Conservation (phyloP, 257 asterid genomes). For the Petunia secreta region DNA sequence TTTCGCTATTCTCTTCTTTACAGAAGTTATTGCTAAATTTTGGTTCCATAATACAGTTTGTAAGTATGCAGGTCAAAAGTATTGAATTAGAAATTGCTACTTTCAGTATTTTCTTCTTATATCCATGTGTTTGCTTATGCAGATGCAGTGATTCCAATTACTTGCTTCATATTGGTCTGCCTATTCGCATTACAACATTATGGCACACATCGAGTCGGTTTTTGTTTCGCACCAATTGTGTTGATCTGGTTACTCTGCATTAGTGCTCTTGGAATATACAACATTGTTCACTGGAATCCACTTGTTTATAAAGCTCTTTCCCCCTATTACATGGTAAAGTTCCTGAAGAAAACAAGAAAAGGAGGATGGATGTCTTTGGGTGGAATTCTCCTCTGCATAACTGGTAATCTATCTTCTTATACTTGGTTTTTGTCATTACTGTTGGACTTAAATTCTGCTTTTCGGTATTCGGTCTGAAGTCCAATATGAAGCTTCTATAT, state of each 20-base stretch:
- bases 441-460: neutral
- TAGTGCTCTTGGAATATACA: constrained; percentile 82
- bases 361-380: constrained; percentile 99
- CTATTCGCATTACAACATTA: constrained; percentile 94
- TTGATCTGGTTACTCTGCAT: constrained; percentile 83
- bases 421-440: neutral
- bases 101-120: neutral
- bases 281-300: constrained; percentile 83
- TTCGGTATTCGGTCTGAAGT: neutral
- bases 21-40: neutral
- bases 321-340: constrained; percentile 79
- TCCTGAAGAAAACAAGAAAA: constrained; percentile 90
- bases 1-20: neutral
- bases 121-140: constrained; percentile 38
- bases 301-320: constrained; percentile 89
- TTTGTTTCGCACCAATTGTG: constrained; percentile 83
- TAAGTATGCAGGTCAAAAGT: too few relatives aligned
- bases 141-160: constrained; percentile 94
- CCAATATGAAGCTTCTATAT: constrained; percentile 16
- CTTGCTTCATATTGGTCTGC: constrained; percentile 94
- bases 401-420: constrained; percentile 54
- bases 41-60: too few relatives aligned
- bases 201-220: constrained; percentile 91
- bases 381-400: constrained; percentile 91
- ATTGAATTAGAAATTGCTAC: neutral